phyloP scores from a whole-genome alignment of 495 filamentous ascomycete genomes.

The Penicillium flavigenum region DNA sequence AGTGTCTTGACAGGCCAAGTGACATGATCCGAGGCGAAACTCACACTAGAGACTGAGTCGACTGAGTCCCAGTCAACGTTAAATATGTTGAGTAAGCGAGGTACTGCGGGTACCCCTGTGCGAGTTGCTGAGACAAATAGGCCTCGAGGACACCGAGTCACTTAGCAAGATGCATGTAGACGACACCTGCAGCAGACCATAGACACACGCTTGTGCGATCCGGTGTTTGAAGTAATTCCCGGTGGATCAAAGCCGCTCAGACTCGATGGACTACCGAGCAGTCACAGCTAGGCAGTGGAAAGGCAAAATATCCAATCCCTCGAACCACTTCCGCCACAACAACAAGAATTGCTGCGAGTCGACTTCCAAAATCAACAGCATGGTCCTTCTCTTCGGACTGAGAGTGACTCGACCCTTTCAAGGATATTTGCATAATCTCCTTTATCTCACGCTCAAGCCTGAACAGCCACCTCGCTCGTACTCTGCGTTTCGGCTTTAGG shows the following conservation, averaged over 20 bases:
- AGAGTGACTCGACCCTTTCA: background rate
- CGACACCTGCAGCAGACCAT: background rate
- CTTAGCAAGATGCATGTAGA: background rate
- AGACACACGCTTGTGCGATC: background rate
- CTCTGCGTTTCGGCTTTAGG: conserved; percentile 40
- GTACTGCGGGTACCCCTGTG: background rate
- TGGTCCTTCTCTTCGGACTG: background rate
- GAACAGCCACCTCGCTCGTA: conserved; percentile 38
- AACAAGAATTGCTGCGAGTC: background rate
- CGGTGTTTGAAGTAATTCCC: background rate
- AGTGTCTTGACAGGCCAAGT: background rate
- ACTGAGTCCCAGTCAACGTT: background rate
- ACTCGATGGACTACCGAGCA: background rate
- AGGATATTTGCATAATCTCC: background rate
- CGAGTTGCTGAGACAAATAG: background rate
- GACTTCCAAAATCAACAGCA: background rate
- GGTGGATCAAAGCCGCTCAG: background rate
- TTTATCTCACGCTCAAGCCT: conserved; percentile 29
- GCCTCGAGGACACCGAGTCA: background rate
- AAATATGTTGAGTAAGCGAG: background rate
- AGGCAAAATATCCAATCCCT: background rate
- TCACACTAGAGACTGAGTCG: background rate
- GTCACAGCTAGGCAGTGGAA: background rate
- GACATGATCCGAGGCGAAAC: background rate
- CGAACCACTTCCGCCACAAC: background rate